Percentiles rank a stretch among this genome's conserved stretches.
phyloP scores from a whole-genome alignment of 2,329 filamentous ascomycete genomes.

The Nemania bipapillata region DNA sequence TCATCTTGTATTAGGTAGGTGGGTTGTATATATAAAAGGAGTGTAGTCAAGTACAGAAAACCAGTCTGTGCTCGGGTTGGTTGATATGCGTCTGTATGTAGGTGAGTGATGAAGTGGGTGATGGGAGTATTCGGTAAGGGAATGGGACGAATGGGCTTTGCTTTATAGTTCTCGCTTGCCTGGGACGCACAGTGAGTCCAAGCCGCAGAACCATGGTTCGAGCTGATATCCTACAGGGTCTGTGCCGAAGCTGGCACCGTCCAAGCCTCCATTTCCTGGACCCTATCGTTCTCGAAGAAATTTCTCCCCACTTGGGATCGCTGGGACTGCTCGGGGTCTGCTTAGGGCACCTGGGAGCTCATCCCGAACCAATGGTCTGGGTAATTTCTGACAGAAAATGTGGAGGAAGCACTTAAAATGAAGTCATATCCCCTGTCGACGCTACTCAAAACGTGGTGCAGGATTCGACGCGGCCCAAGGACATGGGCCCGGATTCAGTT shows the following conservation, averaged over 20 bases:
- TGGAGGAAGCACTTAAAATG: constrained; percentile 37
- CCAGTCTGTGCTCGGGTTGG: constrained; percentile 32
- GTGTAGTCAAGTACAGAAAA: constrained; percentile 29
- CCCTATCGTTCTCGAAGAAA: constrained; percentile 37
- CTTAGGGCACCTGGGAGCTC: constrained; percentile 23
- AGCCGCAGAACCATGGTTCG: constrained; percentile 14
- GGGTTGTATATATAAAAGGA: constrained; percentile 33
- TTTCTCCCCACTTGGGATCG: constrained; percentile 33
- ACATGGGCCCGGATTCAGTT: constrained; percentile 34
- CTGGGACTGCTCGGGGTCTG: constrained; percentile 30
- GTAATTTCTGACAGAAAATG: constrained; percentile 37
- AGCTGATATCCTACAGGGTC: constrained; percentile 36
- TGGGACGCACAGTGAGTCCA: constrained; percentile 34
- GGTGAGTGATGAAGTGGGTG: constrained; percentile 20
- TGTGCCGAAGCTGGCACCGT: constrained; percentile 31
- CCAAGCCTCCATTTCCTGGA: constrained; percentile 24
- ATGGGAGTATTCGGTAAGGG: constrained; percentile 17
- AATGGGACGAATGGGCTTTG: constrained; percentile 31
- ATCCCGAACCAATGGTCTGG: constrained; percentile 38
- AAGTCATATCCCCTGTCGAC: constrained; percentile 23
- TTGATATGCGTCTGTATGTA: constrained; percentile 22
- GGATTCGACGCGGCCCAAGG: constrained; percentile 37
- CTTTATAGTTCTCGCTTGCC: constrained; percentile 34
- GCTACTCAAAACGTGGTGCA: constrained; percentile 32
- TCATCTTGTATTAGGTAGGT: constrained; percentile 32